A percentile compares a stretch with the other conserved stretches of the same genome.
These are phyloP conservation scores for Saitozyma sp. DNA, from an alignment of 768 basidiomycete species.

Conservation along the genomic window DNA sequence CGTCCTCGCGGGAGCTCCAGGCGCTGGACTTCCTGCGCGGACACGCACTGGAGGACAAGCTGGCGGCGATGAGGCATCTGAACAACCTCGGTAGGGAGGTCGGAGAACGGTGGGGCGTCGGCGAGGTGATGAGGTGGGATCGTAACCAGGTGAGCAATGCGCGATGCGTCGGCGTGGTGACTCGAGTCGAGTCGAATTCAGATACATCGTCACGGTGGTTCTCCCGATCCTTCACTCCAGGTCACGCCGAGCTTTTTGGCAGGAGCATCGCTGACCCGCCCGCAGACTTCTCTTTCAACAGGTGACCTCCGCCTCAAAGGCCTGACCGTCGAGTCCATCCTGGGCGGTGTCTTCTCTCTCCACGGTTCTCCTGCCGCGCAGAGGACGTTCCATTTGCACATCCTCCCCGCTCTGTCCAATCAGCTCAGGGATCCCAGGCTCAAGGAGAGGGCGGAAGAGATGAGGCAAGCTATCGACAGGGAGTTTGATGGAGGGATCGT, in stretches of 20 bases:
- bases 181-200: not conserved
- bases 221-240: not conserved
- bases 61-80: slow-evolving; percentile 40
- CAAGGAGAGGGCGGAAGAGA: slow-evolving; percentile 23
- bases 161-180: slow-evolving; percentile 43
- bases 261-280: not conserved
- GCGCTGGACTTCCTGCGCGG: slow-evolving; percentile 13
- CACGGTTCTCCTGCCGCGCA: slow-evolving; percentile 49
- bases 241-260: no score
- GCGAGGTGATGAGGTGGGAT: slow-evolving; percentile 35
- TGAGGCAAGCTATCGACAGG: slow-evolving; percentile 16
- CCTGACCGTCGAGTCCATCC: slow-evolving; percentile 33
- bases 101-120: slow-evolving; percentile 38
- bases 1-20: not conserved
- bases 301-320: slow-evolving; percentile 33
- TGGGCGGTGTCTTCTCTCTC: slow-evolving; percentile 38
- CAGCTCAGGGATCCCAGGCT: slow-evolving; percentile 41
- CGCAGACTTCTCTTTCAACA: slow-evolving; percentile 25
- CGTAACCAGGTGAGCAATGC: slow-evolving; percentile 36
- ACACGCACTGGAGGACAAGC: slow-evolving; percentile 29
- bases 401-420: slow-evolving; percentile 39
- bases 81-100: slow-evolving; percentile 46
- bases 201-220: not conserved
- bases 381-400: slow-evolving; percentile 44
- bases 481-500: slow-evolving; percentile 20